Percentiles rank a stretch among this genome's conserved stretches.
Conservation (phyloP, 805 yeast species). For the Debaryomyces prosopidis region DNA sequence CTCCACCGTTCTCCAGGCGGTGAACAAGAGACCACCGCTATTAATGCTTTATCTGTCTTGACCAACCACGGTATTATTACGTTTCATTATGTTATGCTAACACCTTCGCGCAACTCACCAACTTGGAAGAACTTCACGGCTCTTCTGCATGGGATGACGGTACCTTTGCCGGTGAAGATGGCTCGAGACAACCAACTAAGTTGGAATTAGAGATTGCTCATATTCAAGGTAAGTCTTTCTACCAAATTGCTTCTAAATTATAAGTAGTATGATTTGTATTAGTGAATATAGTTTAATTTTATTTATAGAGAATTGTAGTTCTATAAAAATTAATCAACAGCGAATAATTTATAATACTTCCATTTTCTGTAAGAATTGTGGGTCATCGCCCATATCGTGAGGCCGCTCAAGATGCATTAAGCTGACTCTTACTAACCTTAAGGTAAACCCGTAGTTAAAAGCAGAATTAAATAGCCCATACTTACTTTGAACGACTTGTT, state of each 20-base stretch:
- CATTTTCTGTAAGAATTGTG: neutral
- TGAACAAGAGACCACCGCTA: constrained; percentile 75
- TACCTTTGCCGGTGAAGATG: constrained; percentile 73
- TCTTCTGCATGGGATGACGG: constrained; percentile 90
- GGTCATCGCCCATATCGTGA: neutral
- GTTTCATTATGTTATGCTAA: constrained; percentile 76
- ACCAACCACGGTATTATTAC: constrained; percentile 81
- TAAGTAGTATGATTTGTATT: constrained; percentile 1
- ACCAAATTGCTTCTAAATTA: constrained; percentile 27
- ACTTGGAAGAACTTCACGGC: constrained; percentile 70
- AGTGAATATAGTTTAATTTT: neutral
- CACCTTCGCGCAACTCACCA: constrained; percentile 53
- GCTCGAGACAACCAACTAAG: constrained; percentile 65
- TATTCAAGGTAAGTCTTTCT: constrained; percentile 68
- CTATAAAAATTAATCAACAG: neutral
- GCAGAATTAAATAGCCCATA: neutral
- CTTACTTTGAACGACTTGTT: neutral
- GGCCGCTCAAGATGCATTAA: neutral
- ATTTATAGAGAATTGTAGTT: neutral
- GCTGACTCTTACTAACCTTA: neutral
- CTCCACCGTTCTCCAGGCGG: constrained; percentile 75
- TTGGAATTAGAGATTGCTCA: constrained; percentile 64
- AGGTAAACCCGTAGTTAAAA: neutral
- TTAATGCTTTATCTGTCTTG: constrained; percentile 61
- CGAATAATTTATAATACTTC: neutral